Conservation (phyloP, 495 filamentous ascomycete species). For the Parmelia sp. region DNA sequence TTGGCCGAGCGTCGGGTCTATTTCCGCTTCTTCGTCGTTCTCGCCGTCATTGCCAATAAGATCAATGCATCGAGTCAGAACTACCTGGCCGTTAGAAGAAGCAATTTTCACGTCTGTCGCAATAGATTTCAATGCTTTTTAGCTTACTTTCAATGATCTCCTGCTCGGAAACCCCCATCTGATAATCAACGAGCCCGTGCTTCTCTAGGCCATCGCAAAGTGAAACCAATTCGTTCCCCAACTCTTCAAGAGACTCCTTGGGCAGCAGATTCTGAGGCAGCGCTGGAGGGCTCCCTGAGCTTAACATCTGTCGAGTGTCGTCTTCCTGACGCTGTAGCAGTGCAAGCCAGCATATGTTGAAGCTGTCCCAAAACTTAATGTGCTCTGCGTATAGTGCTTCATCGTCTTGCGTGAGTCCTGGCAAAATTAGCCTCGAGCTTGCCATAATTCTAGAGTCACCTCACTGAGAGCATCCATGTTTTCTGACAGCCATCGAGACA, state of each 20-base stretch:
- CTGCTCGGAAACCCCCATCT: constrained; percentile 95
- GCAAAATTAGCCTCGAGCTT: constrained; percentile 25
- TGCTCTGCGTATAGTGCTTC: constrained; percentile 61
- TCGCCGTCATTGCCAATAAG: constrained; percentile 4
- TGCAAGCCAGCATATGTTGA: constrained; percentile 90
- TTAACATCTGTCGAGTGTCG: constrained; percentile 52
- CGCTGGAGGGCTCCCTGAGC: constrained; percentile 52
- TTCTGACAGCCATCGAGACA: constrained; percentile 80
- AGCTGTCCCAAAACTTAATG: constrained; percentile 83
- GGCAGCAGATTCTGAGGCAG: constrained; percentile 60
- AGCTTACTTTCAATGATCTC: constrained; percentile 65
- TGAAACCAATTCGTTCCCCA: constrained; percentile 74
- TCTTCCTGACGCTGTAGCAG: constrained; percentile 84
- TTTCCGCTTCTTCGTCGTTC: constrained; percentile 7
- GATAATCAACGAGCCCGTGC: constrained; percentile 90
- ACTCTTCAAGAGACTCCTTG: constrained; percentile 61
- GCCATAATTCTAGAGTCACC: constrained; percentile 31
- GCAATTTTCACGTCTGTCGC: background rate
- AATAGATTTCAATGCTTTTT: background rate
- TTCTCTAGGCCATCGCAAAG: constrained; percentile 81
- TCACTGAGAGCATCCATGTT: constrained; percentile 80
- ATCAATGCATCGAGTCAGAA: constrained; percentile 48
- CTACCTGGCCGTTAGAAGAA: constrained; percentile 35
- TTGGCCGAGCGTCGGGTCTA: constrained; percentile 9
- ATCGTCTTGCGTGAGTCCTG: constrained; percentile 72